Conservation (phyloP, 768 basidiomycete species). For the Amanita exitialis region DNA sequence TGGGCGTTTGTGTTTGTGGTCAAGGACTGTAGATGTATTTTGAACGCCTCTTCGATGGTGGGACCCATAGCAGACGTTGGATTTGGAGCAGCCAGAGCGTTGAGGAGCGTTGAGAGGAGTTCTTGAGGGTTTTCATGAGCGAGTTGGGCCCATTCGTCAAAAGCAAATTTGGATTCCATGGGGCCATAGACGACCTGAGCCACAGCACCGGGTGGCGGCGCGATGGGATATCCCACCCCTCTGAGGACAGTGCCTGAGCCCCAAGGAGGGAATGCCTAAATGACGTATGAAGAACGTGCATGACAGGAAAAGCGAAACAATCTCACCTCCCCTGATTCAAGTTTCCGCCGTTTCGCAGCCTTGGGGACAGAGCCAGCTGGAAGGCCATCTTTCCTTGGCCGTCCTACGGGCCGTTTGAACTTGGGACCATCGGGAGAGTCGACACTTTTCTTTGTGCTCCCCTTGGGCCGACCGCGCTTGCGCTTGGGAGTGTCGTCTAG, state of each 20-base stretch:
- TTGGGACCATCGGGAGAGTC: constrained; percentile 31
- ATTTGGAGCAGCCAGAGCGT: constrained; percentile 51
- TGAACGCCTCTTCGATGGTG: constrained; percentile 69
- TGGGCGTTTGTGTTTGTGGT: constrained; percentile 35
- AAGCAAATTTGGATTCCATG: constrained; percentile 43
- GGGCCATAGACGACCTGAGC: constrained; percentile 15
- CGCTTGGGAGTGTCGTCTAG: constrained; percentile 32
- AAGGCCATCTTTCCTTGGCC: constrained; percentile 74
- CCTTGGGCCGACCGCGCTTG: constrained; percentile 66
- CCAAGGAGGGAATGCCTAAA: constrained; percentile 5
- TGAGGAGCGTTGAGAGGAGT: constrained; percentile 48
- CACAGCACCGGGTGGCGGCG: constrained; percentile 16
- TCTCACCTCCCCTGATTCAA: constrained; percentile 3
- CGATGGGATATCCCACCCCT: constrained; percentile 15
- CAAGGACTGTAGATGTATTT: constrained; percentile 61
- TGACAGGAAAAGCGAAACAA: not conserved
- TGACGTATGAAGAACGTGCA: not conserved
- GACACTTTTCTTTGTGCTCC: constrained; percentile 63
- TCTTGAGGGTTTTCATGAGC: constrained; percentile 42
- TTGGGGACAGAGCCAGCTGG: constrained; percentile 57
- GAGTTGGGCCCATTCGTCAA: constrained; percentile 59
- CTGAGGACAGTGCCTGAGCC: constrained; percentile 10
- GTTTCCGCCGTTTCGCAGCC: constrained; percentile 17
- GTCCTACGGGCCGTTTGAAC: constrained; percentile 69
- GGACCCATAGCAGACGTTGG: constrained; percentile 51